phyloP scores from a whole-genome alignment of 192 early-diverging fungal genomes.

The Gonapodya prolifera region DNA sequence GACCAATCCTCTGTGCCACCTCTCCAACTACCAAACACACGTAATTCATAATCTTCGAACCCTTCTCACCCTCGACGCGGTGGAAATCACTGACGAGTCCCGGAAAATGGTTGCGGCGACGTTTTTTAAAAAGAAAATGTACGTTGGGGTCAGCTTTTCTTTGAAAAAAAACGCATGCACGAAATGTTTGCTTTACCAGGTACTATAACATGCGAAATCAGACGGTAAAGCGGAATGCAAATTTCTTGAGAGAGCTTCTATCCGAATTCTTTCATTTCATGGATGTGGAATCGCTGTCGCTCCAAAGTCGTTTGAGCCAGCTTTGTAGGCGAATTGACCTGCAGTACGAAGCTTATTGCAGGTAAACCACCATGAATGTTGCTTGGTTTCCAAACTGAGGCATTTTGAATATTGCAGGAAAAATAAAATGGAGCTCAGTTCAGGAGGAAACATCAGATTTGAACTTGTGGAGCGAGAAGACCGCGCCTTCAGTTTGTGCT shows the following conservation, averaged over 20 bases:
- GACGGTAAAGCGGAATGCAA: conserved; percentile 42
- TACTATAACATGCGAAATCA: conserved; percentile 51
- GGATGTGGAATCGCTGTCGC: neutral
- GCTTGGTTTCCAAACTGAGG: neutral
- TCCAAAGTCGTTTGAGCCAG: neutral
- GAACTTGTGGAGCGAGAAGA: conserved; percentile 39
- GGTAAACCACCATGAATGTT: neutral
- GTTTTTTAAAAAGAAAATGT: conserved; percentile 49
- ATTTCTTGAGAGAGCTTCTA: conserved; percentile 35
- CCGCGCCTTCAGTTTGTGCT: conserved; percentile 29
- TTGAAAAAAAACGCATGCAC: neutral
- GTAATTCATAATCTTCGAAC: conserved; percentile 42
- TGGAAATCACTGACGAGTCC: conserved; percentile 43
- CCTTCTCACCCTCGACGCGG: conserved; percentile 30
- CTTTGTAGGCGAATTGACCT: neutral
- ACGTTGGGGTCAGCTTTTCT: conserved; percentile 7
- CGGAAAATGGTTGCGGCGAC: conserved; percentile 38
- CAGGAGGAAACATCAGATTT: conserved; percentile 48
- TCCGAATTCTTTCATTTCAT: neutral
- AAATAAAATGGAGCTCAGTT: conserved; percentile 43
- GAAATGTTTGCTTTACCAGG: conserved; percentile 18
- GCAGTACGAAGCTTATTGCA: neutral
- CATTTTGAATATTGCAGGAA: conserved; percentile 12
- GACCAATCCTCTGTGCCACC: conserved; percentile 40
- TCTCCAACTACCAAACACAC: conserved; percentile 51